Base-by-base conservation (phyloP, 208 protist species). In the Trypanosoma platydactyli region DNA sequence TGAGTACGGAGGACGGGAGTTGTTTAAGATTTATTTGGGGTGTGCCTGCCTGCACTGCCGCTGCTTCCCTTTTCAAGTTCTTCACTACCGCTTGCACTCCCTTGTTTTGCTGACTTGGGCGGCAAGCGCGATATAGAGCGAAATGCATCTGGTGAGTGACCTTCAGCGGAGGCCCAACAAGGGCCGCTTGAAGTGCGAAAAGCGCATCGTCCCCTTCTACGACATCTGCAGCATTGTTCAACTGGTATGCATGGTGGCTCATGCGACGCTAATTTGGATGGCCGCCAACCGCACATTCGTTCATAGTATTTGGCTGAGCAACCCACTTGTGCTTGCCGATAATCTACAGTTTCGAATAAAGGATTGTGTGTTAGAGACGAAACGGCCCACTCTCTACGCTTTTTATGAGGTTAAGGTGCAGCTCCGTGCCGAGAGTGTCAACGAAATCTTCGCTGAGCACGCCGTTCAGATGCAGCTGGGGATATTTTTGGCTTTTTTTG, bases 111-210 rank as follows among this genome's bases (percentile, higher is more conserved):
- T 72, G 15, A 44, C 24, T 64, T 40, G 41, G 33, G 20, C 18
- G 50, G 41, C n/a, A 49, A 62, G 25, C 29, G 45, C 25, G 25
- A 3, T 65, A 20, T 44, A 65, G 9, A 33, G 13, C 50, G 5
- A 48, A 11, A 92, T 92, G 86, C 86, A 92, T 51, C 58, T 92
- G 7, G 83, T 92, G 18, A 92, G 86, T 53, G 82, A 89, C 29
- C 67, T 87, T 45, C 83, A 89, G 56, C 83, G 80, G 73, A 80
- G 83, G 0, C 83, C 86, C 33, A 74, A 73, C 41, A 89, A 88
- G 76, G 81, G 79, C 5, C 76, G 86, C n/a, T 77, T 92, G 64
- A 64, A 71, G 44, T 64, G 79, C 16, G 86, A 92, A 71, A 89
- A 88, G 73, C 48, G 13, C n/a, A 83, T 92, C 46, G 70, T 92